These are phyloP conservation scores for Phytopythium sindhum DNA, from an alignment of 352 stramenopile genomes.

Conservation along the genomic window DNA sequence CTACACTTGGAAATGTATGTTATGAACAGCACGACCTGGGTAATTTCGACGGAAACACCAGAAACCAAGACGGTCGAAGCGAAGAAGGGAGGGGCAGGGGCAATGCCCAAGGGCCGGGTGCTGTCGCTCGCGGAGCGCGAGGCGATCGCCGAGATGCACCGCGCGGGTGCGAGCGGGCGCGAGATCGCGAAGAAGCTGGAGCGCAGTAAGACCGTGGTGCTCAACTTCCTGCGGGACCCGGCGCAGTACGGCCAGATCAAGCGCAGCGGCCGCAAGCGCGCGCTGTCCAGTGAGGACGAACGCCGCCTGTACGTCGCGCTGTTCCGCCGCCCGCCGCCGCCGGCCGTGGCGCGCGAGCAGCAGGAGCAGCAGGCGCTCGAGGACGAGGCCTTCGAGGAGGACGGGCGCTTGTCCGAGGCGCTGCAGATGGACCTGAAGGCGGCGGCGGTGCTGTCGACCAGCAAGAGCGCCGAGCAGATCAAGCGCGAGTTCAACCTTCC, in stretches of 20 bases:
- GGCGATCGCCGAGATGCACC: constrained; percentile 40
- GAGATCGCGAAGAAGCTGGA: constrained; percentile 46
- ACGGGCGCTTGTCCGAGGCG: not conserved
- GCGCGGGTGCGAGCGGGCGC: constrained; percentile 32
- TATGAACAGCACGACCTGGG: no score
- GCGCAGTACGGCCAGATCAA: constrained; percentile 45
- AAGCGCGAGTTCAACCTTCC: constrained; percentile 43
- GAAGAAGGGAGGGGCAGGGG: no score
- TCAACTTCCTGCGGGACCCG: constrained; percentile 49
- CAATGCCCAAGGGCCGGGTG: constrained; percentile 47
- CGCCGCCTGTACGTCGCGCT: constrained; percentile 35
- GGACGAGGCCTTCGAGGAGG: not conserved
- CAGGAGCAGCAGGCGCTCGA: not conserved
- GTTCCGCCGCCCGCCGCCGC: constrained; percentile 6
- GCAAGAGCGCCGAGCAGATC: constrained; percentile 48
- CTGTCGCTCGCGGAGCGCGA: constrained; percentile 35
- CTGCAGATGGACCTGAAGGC: not conserved
- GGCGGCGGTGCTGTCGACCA: constrained; percentile 7
- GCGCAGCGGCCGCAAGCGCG: constrained; percentile 48
- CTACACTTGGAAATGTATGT: no score
- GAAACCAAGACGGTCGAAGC: no score
- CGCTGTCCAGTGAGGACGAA: constrained; percentile 40
- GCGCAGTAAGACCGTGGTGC: constrained; percentile 57
- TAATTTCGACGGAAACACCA: not conserved
- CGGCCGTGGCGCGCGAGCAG: not conserved